phyloP scores from a whole-genome alignment of 2,329 filamentous ascomycete genomes.

The Cryphonectria nitschkei region DNA sequence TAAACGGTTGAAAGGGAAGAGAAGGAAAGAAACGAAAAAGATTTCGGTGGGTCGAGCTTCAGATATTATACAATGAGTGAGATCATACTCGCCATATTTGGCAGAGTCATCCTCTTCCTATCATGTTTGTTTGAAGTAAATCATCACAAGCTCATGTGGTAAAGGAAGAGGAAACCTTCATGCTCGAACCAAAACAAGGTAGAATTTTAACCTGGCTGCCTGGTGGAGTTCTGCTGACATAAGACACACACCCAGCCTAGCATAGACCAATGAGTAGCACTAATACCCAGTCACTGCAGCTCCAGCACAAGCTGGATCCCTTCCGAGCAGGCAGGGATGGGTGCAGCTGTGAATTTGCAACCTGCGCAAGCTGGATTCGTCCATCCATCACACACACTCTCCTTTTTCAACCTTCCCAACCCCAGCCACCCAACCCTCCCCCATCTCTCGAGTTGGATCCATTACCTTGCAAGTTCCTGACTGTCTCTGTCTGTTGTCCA shows the following conservation, averaged over 20 bases:
- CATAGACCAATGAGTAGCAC: not conserved
- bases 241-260: not conserved
- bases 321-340: conserved; percentile 1
- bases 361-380: conserved; percentile 15
- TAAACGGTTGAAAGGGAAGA: not conserved
- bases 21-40: not conserved
- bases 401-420: conserved; percentile 8
- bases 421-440: not conserved
- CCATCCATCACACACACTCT: not conserved
- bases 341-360: conserved; percentile 17
- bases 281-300: not conserved
- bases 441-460: conserved; percentile 7
- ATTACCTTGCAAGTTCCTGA: conserved; percentile 3
- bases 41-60: conserved; percentile 49
- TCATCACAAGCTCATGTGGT: conserved; percentile 63
- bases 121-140: conserved; percentile 60
- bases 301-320: not conserved
- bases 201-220: conserved; percentile 24
- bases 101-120: conserved; percentile 70
- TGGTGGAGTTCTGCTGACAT: conserved; percentile 1
- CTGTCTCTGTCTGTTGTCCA: not conserved
- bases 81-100: conserved; percentile 58
- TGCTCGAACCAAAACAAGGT: conserved; percentile 9
- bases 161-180: conserved; percentile 32
- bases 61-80: conserved; percentile 58